Percentiles rank a stretch among this genome's conserved stretches.
These are phyloP conservation scores for Heterobasidion irregulare DNA, from an alignment of 1,284 basidiomycete species.

Conservation along the genomic window DNA sequence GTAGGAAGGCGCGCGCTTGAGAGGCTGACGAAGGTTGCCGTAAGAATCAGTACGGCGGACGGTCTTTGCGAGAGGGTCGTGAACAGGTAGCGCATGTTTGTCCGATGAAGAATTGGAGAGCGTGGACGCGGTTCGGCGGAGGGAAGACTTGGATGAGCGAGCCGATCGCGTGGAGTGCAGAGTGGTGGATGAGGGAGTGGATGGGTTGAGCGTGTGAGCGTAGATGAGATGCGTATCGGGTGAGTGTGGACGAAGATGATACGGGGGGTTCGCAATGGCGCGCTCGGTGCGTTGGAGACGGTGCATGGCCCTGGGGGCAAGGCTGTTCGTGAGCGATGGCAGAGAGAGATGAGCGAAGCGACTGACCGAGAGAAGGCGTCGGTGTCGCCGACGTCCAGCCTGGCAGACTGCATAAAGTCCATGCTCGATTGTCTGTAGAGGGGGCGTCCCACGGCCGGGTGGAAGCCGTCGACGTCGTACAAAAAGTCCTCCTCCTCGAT, in stretches of 20 bases:
- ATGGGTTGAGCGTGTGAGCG: conserved; percentile 35
- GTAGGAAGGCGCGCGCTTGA: conserved; percentile 34
- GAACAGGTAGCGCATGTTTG: conserved; percentile 11
- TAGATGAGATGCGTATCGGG: conserved; percentile 27
- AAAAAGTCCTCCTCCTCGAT: conserved; percentile 22
- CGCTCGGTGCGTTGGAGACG: conserved; percentile 63
- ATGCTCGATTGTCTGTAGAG: conserved; percentile 76
- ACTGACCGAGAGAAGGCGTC: conserved; percentile 55
- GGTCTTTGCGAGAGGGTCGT: conserved; percentile 11
- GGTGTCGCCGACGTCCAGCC: conserved; percentile 39
- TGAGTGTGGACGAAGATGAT: conserved; percentile 50
- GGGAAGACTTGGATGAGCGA: conserved; percentile 17
- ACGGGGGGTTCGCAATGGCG: conserved; percentile 37
- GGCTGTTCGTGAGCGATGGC: conserved; percentile 4
- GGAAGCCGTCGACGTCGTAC: conserved; percentile 14
- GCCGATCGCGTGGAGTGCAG: conserved; percentile 37
- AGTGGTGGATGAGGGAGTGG: conserved; percentile 60
- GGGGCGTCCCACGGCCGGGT: conserved; percentile 37
- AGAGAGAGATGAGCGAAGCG: conserved; percentile 6
- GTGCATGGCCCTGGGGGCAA: conserved; percentile 44
- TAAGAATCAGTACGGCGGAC: conserved; percentile 18
- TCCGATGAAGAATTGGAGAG: conserved; percentile 23
- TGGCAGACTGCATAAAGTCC: conserved; percentile 60
- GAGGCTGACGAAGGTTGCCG: conserved; percentile 19
- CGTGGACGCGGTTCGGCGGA: conserved; percentile 27